Base-by-base conservation (phyloP, 1,284 basidiomycete species). In the Trichosporon asahii region DNA sequence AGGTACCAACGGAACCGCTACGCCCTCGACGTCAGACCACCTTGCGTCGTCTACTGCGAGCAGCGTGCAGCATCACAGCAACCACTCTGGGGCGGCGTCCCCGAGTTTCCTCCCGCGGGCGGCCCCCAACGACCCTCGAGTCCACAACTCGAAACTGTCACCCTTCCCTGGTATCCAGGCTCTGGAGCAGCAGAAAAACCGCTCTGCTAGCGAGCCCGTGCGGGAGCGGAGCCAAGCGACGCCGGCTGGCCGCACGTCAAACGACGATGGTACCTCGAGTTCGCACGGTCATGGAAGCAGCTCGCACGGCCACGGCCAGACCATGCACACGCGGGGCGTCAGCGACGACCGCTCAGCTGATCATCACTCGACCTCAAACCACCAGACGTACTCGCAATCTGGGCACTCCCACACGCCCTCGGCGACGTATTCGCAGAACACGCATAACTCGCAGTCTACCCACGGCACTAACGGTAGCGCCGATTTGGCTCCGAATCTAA, bases 121-220 rank as follows among this genome's bases (percentile, higher is more conserved):
- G 85, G 72, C 74, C 40, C 31, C 88, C 85, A 79, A 78, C 44
- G 89, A 89, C 76, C 83, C 74, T 71, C 85, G 73, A 83, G 88
- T 83, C 68, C 78, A 80, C 67, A 89, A 91, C 76, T 86, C 90
- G 33, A 95, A 95, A 80, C 85, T 95, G 23, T 92, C 91, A 80
- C 93, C 93, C 0, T 95, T 95, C 86, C 93, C 93, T 5, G 92
- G 91, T 35, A 90, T 94, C 76, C 87, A 88, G 73, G 88, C 87
- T 74, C 85, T 93, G 37, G 90, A 93, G 46, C 67, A 29, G 9
- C 68, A 46, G n/a, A 67, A 68, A 44, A 64, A 64, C 44, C 63
- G 60, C 40, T 67, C 66, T 12, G 69, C 35, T 15, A 65, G 63
- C 9, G 46, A 65, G 49, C 67, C 61, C 21, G 55, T 49, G 49